Evolutionary conservation across 2,329 filamentous ascomycete species (phyloP), one percentile per base, ranked within the genome.

Genomic region (Phyllosticta citrichinensis): DNA sequence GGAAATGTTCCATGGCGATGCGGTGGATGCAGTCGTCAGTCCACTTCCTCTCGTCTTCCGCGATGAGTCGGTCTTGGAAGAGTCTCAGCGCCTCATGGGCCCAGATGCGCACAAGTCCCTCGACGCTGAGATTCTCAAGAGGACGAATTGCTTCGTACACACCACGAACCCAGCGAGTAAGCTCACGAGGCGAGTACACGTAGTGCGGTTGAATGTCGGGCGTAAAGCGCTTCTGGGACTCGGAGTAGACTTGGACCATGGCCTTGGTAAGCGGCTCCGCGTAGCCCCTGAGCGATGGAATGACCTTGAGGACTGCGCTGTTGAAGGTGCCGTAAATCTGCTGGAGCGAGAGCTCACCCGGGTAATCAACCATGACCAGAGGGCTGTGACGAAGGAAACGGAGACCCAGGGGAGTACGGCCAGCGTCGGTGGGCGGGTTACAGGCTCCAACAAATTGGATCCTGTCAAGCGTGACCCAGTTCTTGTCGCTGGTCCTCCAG

Each of bases 311-410:
- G 52, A 99, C 86, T 10, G 95, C 94, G 60, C 84, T 88, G 73
- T 96, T 99, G 83, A 99, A 99, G 0, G 95, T 97, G 67, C 95
- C 94, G 71, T 99, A 99, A 66, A 99, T 99, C 73, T 99, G 94
- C 66, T 87, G 87, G 47, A 99, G 83, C 3, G 95, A 99, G 52
- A 91, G 81, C 77, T 99, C 91, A 69, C 95, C 94, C 63, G 94
- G 94, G 70, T 99, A 99, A 71, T 99, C 94, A 52, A 99, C 95
- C 95, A 99, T 99, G 75, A 99, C 89, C 60, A 99, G 84, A n/a
- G 94, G 94, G 17, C 94, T 91, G 74, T 99, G 95, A 62, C 95
- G 86, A 66, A 99, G 81, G 83, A 99, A 99, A 67, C 94, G 84
- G 56, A 91, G 86, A 52, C 91, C 94, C 79, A 99, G 87, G 0